Evolutionary conservation across 2,329 filamentous ascomycete species (phyloP).

Genomic region (Zymoseptoria passerinii): DNA sequence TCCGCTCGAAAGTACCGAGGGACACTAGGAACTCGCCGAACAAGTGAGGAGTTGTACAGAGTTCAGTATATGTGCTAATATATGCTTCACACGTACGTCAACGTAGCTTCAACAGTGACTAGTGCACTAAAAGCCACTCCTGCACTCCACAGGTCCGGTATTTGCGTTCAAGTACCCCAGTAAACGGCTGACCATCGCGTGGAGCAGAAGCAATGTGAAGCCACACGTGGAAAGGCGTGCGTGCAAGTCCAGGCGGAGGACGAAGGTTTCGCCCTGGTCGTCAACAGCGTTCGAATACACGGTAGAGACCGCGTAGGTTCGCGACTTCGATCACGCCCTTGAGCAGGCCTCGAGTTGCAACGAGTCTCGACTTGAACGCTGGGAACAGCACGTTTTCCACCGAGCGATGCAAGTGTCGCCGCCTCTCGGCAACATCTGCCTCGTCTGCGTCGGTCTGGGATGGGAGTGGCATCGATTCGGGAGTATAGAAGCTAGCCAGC

Average conservation of each 20-base stretch:
- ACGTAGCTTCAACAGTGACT: neutral
- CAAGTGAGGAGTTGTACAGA: neutral
- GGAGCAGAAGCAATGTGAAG: neutral
- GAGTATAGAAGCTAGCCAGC: conserved; percentile 81
- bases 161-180: neutral
- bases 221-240: neutral
- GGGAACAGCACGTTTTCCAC: conserved; percentile 87
- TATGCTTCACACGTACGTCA: neutral
- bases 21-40: neutral
- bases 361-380: conserved; percentile 70
- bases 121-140: neutral
- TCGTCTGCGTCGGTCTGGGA: conserved; percentile 28
- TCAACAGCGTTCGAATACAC: conserved; percentile 23
- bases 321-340: conserved; percentile 28
- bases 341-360: conserved; percentile 57
- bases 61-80: neutral
- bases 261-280: neutral
- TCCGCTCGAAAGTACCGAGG: neutral
- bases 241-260: neutral
- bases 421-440: conserved; percentile 41
- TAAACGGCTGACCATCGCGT: neutral
- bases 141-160: neutral
- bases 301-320: conserved; percentile 32
- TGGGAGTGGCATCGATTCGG: conserved; percentile 64
- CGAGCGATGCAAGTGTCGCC: conserved; percentile 54